Evolutionary conservation across 129 eudicot species (phyloP).

Genomic region (Flaveria linearis): DNA sequence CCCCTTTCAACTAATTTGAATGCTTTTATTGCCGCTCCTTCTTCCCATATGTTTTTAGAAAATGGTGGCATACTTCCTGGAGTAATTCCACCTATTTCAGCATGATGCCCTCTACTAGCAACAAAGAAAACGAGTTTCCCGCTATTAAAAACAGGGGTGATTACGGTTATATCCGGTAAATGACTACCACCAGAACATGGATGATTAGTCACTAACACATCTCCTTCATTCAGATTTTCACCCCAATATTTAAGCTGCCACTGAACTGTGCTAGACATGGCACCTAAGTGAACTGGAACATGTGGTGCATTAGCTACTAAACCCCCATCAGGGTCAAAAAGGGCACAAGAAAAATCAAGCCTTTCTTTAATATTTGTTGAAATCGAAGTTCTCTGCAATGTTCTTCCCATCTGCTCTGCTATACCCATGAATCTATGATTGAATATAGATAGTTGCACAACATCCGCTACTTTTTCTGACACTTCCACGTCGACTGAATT

Average conservation of each 20-base stretch:
- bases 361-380: constrained; percentile 97
- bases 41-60: constrained; percentile 88
- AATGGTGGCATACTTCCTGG: constrained; percentile 99
- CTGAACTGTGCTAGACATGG: constrained; percentile 94
- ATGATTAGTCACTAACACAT: constrained; percentile 90
- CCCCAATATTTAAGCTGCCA: constrained; percentile 97
- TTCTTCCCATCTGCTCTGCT: constrained; percentile 99
- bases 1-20: constrained; percentile 95
- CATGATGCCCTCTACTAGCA: constrained; percentile 98
- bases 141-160: constrained; percentile 81
- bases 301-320: constrained; percentile 98
- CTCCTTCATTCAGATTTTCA: constrained; percentile 76
- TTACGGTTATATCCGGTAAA: constrained; percentile 90
- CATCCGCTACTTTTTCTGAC: constrained; percentile 78
- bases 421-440: constrained; percentile 97
- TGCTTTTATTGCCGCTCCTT: constrained; percentile 98
- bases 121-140: constrained; percentile 82
- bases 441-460: constrained; percentile 90
- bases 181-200: constrained; percentile 98
- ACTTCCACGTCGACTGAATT: constrained; percentile 39
- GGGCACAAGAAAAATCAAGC: constrained; percentile 94
- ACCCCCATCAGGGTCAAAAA: constrained; percentile 92
- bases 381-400: constrained; percentile 91
- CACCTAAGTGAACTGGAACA: constrained; percentile 96
- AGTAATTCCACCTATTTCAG: constrained; percentile 96